Evolutionary conservation across 1,284 basidiomycete genomes (phyloP).

Genomic region (Anthracocystis setariae): DNA sequence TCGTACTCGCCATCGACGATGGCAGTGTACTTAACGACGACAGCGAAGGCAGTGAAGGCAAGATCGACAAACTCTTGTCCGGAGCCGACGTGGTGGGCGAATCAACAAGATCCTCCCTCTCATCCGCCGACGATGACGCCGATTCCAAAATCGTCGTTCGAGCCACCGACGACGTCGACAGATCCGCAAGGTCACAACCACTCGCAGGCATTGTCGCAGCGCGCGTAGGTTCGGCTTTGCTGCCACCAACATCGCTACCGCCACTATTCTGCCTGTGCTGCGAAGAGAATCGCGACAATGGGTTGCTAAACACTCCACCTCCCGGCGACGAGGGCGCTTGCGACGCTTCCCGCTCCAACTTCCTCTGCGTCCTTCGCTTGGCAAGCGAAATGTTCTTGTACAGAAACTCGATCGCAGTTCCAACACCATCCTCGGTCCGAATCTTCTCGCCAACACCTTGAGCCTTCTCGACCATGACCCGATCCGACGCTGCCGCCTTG

Average conservation of each 20-base stretch:
- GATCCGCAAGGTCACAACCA: not conserved
- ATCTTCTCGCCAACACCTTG: slow-evolving; percentile 56
- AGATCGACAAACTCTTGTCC: slow-evolving; percentile 3
- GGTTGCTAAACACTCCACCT: slow-evolving; percentile 8
- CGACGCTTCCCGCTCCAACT: slow-evolving; percentile 26
- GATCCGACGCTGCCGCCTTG: slow-evolving; percentile 45
- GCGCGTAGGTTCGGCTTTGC: slow-evolving; percentile 4
- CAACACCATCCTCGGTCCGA: slow-evolving; percentile 56
- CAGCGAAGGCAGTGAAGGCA: slow-evolving; percentile 22
- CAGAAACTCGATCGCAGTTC: slow-evolving; percentile 54
- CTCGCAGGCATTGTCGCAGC: slow-evolving; percentile 14
- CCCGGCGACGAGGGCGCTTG: slow-evolving; percentile 3
- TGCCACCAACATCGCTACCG: not conserved
- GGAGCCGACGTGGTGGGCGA: not conserved
- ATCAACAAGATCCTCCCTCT: not conserved
- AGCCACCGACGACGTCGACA: not conserved
- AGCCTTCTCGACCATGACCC: slow-evolving; percentile 60
- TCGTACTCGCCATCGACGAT: slow-evolving; percentile 14
- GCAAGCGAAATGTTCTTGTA: slow-evolving; percentile 50
- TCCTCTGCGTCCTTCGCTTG: slow-evolving; percentile 28
- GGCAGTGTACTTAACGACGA: slow-evolving; percentile 14
- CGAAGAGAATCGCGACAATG: slow-evolving; percentile 12
- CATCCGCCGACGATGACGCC: not conserved
- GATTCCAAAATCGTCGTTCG: not conserved
- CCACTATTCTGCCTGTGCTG: slow-evolving; percentile 16